Conservation (phyloP, 768 basidiomycete genomes). For the Calocybe gangraenosa region DNA sequence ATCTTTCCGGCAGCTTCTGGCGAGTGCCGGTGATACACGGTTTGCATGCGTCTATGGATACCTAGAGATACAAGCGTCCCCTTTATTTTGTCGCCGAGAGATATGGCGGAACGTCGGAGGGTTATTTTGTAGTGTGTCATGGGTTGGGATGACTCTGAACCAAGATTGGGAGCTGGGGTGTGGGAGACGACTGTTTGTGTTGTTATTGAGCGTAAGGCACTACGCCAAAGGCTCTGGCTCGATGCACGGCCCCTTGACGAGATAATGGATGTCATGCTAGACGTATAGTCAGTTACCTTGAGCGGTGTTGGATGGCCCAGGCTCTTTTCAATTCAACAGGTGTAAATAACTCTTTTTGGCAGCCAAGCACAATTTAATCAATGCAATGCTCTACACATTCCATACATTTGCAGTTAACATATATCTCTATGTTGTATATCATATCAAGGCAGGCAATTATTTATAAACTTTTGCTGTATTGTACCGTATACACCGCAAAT, state of each 20-base stretch:
- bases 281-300: background rate
- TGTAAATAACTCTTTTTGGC: too few species aligned
- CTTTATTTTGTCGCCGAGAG: slow-evolving; percentile 66
- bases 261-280: slow-evolving; percentile 14
- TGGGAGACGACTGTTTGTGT: background rate
- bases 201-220: slow-evolving; percentile 11
- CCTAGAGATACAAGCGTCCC: slow-evolving; percentile 81
- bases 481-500: too few species aligned
- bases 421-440: too few species aligned
- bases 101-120: slow-evolving; percentile 81
- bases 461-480: too few species aligned
- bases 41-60: slow-evolving; percentile 77
- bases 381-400: too few species aligned
- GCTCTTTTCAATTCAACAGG: too few species aligned
- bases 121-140: slow-evolving; percentile 88
- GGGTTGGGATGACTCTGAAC: slow-evolving; percentile 16
- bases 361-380: too few species aligned
- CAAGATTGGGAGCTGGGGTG: slow-evolving; percentile 1
- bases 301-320: too few species aligned
- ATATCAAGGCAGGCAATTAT: too few species aligned
- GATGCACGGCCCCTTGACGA: slow-evolving; percentile 10
- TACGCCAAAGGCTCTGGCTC: slow-evolving; percentile 10
- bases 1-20: slow-evolving; percentile 84
- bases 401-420: too few species aligned
- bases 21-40: slow-evolving; percentile 73